Percentiles rank a stretch among this genome's conserved stretches.
Conservation (phyloP, 805 yeast species). For the Spathaspora hagerdaliae region DNA sequence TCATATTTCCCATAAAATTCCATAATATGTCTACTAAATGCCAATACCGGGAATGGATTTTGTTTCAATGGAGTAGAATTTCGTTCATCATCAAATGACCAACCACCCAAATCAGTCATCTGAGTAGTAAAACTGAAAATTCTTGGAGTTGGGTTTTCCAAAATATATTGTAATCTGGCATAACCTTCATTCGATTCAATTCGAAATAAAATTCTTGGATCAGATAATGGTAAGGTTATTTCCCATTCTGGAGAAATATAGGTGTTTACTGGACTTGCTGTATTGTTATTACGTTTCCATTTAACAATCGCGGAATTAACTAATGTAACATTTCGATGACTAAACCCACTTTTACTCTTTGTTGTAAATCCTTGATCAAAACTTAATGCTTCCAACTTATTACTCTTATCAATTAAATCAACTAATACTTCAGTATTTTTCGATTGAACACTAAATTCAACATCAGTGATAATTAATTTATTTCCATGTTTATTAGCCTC, state of each 20-base stretch:
- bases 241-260: slow-evolving; percentile 43
- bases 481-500: slow-evolving; percentile 7
- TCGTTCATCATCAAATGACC: slow-evolving; percentile 20
- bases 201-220: slow-evolving; percentile 62
- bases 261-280: slow-evolving; percentile 14
- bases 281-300: slow-evolving; percentile 29
- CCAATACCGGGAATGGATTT: slow-evolving; percentile 49
- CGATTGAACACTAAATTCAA: slow-evolving; percentile 18
- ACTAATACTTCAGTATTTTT: slow-evolving; percentile 24
- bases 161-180: slow-evolving; percentile 40
- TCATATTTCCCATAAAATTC: slow-evolving; percentile 21
- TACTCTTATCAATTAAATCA: slow-evolving; percentile 8
- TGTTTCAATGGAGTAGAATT: slow-evolving; percentile 29
- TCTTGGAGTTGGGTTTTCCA: slow-evolving; percentile 75
- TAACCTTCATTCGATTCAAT: slow-evolving; percentile 15
- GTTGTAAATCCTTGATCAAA: slow-evolving; percentile 22
- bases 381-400: neutral
- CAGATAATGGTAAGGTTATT: slow-evolving; percentile 56
- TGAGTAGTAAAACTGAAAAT: slow-evolving; percentile 59
- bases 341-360: slow-evolving; percentile 32
- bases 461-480: slow-evolving; percentile 12
- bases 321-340: slow-evolving; percentile 36
- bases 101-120: slow-evolving; percentile 27
- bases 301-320: slow-evolving; percentile 18
- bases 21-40: slow-evolving; percentile 50